Evolutionary conservation across 768 basidiomycete species (phyloP).

Genomic region (Clavulina sp.): DNA sequence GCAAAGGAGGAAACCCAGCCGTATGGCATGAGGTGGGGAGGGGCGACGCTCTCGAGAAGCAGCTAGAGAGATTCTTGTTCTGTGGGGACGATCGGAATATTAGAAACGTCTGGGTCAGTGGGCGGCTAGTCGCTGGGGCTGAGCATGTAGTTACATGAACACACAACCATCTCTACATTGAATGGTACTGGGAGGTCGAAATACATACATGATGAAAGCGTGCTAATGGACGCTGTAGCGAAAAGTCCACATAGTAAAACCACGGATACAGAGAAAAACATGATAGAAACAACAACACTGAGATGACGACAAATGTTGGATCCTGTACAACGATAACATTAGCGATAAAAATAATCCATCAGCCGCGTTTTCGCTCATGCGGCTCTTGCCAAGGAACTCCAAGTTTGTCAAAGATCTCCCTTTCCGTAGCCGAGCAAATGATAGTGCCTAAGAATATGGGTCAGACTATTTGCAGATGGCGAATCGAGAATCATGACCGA

Average conservation of each 20-base stretch:
- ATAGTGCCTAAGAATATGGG: slow-evolving; percentile 31
- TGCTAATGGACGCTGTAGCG: too few relatives aligned
- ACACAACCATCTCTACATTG: too few relatives aligned
- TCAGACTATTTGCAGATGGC: too few relatives aligned
- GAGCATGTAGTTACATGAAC: background rate
- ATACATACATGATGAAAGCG: too few relatives aligned
- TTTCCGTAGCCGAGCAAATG: slow-evolving; percentile 68
- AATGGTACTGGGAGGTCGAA: too few relatives aligned
- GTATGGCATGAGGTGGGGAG: slow-evolving; percentile 35
- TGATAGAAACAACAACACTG: too few relatives aligned
- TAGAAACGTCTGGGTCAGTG: slow-evolving; percentile 66
- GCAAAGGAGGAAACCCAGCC: slow-evolving; percentile 32
- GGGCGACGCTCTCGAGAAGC: slow-evolving; percentile 21
- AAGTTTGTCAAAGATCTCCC: slow-evolving; percentile 68
- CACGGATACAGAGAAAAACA: too few relatives aligned
- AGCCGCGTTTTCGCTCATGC: slow-evolving; percentile 42
- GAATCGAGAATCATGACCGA: too few relatives aligned
- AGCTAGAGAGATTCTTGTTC: slow-evolving; percentile 74
- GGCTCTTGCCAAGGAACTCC: slow-evolving; percentile 72
- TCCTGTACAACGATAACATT: too few relatives aligned
- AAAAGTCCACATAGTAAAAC: too few relatives aligned
- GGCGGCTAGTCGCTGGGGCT: slow-evolving; percentile 52
- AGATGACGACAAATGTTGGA: too few relatives aligned
- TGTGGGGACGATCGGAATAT: slow-evolving; percentile 80
- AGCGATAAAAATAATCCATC: background rate